Evolutionary conservation across 306 rosid genomes (phyloP), one percentile per base, ranked within the genome.

Genomic region (Prunus kanzakura): DNA sequence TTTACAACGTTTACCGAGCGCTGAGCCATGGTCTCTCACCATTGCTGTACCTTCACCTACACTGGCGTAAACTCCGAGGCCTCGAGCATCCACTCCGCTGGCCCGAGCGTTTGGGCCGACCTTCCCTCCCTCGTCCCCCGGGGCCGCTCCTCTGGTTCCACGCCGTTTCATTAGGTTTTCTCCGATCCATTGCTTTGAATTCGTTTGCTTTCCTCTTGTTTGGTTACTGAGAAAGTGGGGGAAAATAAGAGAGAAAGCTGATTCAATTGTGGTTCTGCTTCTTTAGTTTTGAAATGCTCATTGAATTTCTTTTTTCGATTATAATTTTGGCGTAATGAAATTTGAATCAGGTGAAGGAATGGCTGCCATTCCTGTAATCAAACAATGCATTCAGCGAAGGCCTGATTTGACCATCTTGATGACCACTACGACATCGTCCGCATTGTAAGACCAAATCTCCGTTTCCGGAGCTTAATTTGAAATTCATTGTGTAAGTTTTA

Each of bases 91-190:
- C 84, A 0, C 77, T 47, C 54, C 91, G 93, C 8, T 94, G 96
- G 98, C 84, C 86, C 38, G 96, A 90, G 88, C 97, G 97, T 9
- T 87, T 91, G 8, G 98, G 96, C 56, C 82, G 75, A 35, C 84
- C 96, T 35, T 91, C 94, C 29, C 83, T 72, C 27, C 84, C 90
- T 47, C 97, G 96, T 2, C 91, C 83, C 81, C 87, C 79, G 0
- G 96, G 97, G 51, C 91, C 88, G 3, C 95, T 94, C 45, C 72
- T 94, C 46, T 94, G 97, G 97, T 86, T 94, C 81, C 97, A 94
- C 78, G 98, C 98, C 77, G 97, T 94, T 52, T 91, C 98, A 11
- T 77, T 92, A 83, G 94, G 91, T 87, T 75, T 6, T n/a, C 12
- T 76, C 50, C 69, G 15, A 55, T 66, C 19, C 49, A 12, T 35